phyloP scores from a whole-genome alignment of 2,329 filamentous ascomycete genomes.

The Fusarium sp. region DNA sequence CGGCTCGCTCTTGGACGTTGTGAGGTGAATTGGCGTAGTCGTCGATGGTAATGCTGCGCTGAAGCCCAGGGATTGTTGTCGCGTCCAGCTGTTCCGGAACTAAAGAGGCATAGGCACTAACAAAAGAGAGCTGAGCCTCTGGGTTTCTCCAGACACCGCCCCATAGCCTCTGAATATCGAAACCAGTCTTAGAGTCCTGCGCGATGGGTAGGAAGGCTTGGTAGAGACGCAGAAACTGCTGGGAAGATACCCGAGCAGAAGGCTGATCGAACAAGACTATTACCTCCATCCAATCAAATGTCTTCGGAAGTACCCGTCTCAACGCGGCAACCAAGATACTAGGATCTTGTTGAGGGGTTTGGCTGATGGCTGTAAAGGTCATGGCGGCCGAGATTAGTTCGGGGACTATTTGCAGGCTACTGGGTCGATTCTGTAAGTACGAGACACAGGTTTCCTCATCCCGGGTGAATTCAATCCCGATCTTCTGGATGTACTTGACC shows the following conservation, averaged over 20 bases:
- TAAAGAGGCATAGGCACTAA: conserved; percentile 85
- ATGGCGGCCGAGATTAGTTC: conserved; percentile 86
- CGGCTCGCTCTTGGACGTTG: conserved; percentile 64
- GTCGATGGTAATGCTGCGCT: conserved; percentile 77
- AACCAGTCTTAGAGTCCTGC: conserved; percentile 57
- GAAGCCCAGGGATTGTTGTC: conserved; percentile 83
- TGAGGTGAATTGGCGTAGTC: conserved; percentile 64
- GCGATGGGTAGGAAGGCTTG: conserved; percentile 81
- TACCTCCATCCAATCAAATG: conserved; percentile 78
- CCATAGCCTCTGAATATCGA: conserved; percentile 92
- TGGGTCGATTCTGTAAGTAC: conserved; percentile 65
- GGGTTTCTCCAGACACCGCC: conserved; percentile 88
- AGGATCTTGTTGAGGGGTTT: conserved; percentile 65
- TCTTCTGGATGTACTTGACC: conserved; percentile 76
- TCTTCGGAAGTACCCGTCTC: conserved; percentile 69
- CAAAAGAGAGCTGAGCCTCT: conserved; percentile 92
- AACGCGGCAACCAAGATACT: conserved; percentile 70
- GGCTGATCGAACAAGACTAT: conserved; percentile 85
- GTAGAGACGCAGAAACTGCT: conserved; percentile 86
- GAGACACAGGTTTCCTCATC: conserved; percentile 75
- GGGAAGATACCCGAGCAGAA: conserved; percentile 77
- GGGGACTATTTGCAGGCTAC: conserved; percentile 75
- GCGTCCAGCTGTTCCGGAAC: conserved; percentile 82
- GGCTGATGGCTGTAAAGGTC: conserved; percentile 72
- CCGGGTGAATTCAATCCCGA: conserved; percentile 79